A percentile compares a stretch with the other conserved stretches of the same genome.
phyloP scores from a whole-genome alignment of 257 asterid genomes.

The Gentiana straminea region DNA sequence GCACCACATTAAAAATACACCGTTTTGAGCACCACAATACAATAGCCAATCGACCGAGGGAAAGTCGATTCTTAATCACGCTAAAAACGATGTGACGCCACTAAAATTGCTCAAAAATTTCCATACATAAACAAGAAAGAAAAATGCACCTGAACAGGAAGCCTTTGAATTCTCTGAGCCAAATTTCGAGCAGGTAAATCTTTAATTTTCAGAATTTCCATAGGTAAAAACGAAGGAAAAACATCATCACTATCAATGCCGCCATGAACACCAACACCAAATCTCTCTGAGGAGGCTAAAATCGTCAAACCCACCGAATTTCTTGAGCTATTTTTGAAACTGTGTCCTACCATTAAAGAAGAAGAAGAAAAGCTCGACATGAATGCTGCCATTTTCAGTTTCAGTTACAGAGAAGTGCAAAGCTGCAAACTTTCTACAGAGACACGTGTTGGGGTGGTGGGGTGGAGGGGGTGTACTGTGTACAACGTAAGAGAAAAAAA shows the following conservation, averaged over 20 bases:
- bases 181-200: slow-evolving; percentile 58
- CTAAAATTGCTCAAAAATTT: no score
- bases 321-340: slow-evolving; percentile 7
- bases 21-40: no score
- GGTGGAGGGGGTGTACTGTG: no score
- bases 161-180: slow-evolving; percentile 61
- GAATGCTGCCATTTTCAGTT: slow-evolving; percentile 14
- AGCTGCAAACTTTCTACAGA: background rate
- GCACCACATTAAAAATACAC: no score
- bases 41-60: no score
- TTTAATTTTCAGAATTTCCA: slow-evolving; percentile 46
- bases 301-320: slow-evolving; percentile 13
- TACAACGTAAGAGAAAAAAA: no score
- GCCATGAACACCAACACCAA: slow-evolving; percentile 12
- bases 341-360: background rate
- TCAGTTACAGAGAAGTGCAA: slow-evolving; percentile 7
- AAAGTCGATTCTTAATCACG: no score
- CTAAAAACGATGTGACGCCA: no score
- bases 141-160: slow-evolving; percentile 49
- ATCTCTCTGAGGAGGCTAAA: slow-evolving; percentile 5
- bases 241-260: slow-evolving; percentile 16
- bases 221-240: slow-evolving; percentile 63
- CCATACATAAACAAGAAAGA: background rate
- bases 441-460: background rate
- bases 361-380: slow-evolving; percentile 21